A percentile compares a stretch with the other conserved stretches of the same genome.
Evolutionary conservation across 2,329 filamentous ascomycete genomes (phyloP).

Genomic region (Parafenestella ontariensis): DNA sequence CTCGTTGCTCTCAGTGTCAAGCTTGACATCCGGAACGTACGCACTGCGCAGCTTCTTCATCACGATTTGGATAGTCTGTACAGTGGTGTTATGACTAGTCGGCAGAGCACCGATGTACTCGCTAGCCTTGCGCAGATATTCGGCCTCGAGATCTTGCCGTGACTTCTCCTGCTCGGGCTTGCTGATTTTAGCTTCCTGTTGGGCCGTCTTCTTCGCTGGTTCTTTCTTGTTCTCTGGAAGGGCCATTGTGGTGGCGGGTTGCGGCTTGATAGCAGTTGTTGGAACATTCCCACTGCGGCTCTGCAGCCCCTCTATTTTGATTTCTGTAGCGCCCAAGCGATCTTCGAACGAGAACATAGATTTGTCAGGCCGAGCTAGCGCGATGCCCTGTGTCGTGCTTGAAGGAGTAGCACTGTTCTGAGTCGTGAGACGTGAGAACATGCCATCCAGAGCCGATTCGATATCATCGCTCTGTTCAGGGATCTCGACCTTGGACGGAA

Average conservation of each 20-base stretch:
- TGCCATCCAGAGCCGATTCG: slow-evolving; percentile 20
- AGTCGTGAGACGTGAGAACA: slow-evolving; percentile 28
- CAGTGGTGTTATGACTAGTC: neutral
- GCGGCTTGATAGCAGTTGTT: neutral
- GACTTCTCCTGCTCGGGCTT: neutral
- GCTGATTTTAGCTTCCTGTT: neutral
- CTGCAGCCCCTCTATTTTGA: neutral
- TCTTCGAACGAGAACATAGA: slow-evolving; percentile 11
- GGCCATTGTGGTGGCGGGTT: neutral
- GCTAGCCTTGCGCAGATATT: slow-evolving; percentile 26
- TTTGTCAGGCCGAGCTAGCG: slow-evolving; percentile 1
- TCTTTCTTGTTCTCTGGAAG: neutral
- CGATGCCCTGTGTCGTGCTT: neutral
- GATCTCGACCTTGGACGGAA: slow-evolving; percentile 3
- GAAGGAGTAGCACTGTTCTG: neutral
- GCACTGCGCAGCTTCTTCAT: slow-evolving; percentile 23
- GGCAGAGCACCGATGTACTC: slow-evolving; percentile 25
- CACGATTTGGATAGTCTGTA: slow-evolving; percentile 21
- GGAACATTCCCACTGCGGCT: no score
- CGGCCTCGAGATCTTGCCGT: slow-evolving; percentile 14
- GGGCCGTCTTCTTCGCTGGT: neutral
- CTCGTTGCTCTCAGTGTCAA: slow-evolving; percentile 11
- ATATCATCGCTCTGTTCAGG: neutral
- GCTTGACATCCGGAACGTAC: slow-evolving; percentile 10
- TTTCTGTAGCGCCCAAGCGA: neutral